Evolutionary conservation across 1,284 basidiomycete genomes (phyloP), one percentile per base, ranked within the genome.

Genomic region (Cryptococcus sp.): DNA sequence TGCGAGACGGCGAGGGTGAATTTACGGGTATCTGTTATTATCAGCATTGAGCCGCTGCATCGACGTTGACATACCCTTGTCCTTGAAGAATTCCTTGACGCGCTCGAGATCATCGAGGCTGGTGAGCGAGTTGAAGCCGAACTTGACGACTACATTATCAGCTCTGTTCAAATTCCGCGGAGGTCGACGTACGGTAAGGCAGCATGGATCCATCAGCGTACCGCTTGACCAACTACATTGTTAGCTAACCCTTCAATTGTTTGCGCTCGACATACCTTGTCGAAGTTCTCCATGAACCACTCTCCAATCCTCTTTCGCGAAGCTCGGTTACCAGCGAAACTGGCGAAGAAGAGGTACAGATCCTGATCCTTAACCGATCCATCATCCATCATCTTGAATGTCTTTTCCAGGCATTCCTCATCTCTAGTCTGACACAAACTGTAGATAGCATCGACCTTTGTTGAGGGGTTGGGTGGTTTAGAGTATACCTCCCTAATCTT

Each of bases 391-490:
- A 85, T 82, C 62, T 79, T 72, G 60, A 86, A 81, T 0, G 84
- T 85, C 68, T 80, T 77, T 49, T 84, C 76, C 43, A 84, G 69
- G 59, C 70, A 83, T 78, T 60, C 55, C 49, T 60, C 44, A 51
- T 69, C 60, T 51, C 56, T 55, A 32, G 73, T 52, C 24, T 68
- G 54, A 44, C 68, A 67, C 5, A 76, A 63, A 3, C 69, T 64
- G 55, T 69, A 70, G 87, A 91, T 83, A 39, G 86, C 84, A 52
- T 84, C 79, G 54, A 83, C 80, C 61, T 82, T 81, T 43, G 83
- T 80, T 1, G 83, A 81, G 0, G 91, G 87, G 32, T 87, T 89
- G 64, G 81, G 80, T 2, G 87, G 83, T 53, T 87, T 84, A 65
- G 83, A 79, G 70, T 85, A 85, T 37, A 92, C 81, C 49, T 78